Base-by-base conservation (phyloP, 257 asterid genomes). In the Przewalskia tangutica region DNA sequence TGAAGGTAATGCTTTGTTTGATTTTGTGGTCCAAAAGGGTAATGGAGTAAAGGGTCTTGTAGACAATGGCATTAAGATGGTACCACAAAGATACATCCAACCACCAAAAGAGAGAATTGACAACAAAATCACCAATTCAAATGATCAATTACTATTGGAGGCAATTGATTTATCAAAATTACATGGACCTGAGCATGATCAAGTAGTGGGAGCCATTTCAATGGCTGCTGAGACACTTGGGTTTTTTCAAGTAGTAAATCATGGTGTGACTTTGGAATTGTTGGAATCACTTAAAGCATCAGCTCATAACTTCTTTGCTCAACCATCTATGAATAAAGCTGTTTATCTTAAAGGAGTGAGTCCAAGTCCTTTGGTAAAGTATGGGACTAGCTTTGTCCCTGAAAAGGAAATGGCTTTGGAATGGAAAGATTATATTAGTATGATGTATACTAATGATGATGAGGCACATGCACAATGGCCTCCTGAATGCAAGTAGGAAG, bases 381-480 rank as follows among this genome's bases (percentile, higher is more conserved):
- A 85, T 84, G 88, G 87, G 16, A 84, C 87, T 1, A 88, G 89
- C 34, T 88, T 88, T 85, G 86, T 42, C 1, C 89, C 89, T 38
- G 85, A 85, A 11, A 84, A 80, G 46, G 89, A 88, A 63, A 88
- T 81, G 68, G 86, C 87, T 66, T 56, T 88, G 85, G 90, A 88
- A 80, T 88, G 90, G 87, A 88, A 86, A 79, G 90, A 88, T 80
- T 85, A 83, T 84, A 42, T 85, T 13, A 88, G 84, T 77, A 84
- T 88, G 89, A 66, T 80, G 27, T 88, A 88, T 44, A 85, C 89
- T 23, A 88, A 80, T 64, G 89, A 88, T 67, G 77, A 55, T n/a
- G 89, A 88, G 58, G 89, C 90, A 6, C 87, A 76, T 44, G 44
- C 81, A 18, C 86, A 84, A 60, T 85, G 90, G 90, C 90, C 90